phyloP scores from a whole-genome alignment of 257 asterid species.

The Nicotiana sylvestris region DNA sequence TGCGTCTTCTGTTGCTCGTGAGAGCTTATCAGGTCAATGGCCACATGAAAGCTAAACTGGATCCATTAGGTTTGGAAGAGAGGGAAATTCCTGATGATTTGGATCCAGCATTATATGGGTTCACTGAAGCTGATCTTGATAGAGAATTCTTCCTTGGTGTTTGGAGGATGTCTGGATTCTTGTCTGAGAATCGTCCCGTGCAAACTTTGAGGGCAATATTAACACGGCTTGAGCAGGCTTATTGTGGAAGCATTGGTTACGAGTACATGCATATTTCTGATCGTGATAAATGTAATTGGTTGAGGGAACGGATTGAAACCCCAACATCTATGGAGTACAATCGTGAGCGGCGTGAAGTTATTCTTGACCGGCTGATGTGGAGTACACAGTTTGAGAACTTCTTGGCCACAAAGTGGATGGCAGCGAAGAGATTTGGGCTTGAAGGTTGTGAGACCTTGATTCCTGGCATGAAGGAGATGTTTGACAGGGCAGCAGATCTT shows the following conservation, averaged over 20 bases:
- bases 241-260: slow-evolving; percentile 28
- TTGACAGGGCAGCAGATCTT: slow-evolving; percentile 31
- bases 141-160: slow-evolving; percentile 34
- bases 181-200: slow-evolving; percentile 37
- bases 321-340: slow-evolving; percentile 23
- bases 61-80: slow-evolving; percentile 25
- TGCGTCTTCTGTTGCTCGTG: slow-evolving; percentile 28
- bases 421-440: slow-evolving; percentile 34
- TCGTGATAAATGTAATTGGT: slow-evolving; percentile 31
- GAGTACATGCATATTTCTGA: slow-evolving; percentile 38
- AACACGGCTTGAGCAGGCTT: slow-evolving; percentile 31
- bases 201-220: slow-evolving; percentile 29
- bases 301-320: slow-evolving; percentile 30
- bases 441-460: slow-evolving; percentile 36
- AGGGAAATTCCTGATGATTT: slow-evolving; percentile 27
- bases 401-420: slow-evolving; percentile 33
- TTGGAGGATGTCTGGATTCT: slow-evolving; percentile 30
- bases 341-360: slow-evolving; percentile 31
- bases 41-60: slow-evolving; percentile 35
- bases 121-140: slow-evolving; percentile 32
- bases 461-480: slow-evolving; percentile 37
- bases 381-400: slow-evolving; percentile 32
- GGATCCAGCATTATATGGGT: slow-evolving; percentile 30
- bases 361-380: slow-evolving; percentile 30
- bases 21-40: slow-evolving; percentile 35